phyloP scores from a whole-genome alignment of 1,284 basidiomycete species.

The Ceratobasidium sp. region DNA sequence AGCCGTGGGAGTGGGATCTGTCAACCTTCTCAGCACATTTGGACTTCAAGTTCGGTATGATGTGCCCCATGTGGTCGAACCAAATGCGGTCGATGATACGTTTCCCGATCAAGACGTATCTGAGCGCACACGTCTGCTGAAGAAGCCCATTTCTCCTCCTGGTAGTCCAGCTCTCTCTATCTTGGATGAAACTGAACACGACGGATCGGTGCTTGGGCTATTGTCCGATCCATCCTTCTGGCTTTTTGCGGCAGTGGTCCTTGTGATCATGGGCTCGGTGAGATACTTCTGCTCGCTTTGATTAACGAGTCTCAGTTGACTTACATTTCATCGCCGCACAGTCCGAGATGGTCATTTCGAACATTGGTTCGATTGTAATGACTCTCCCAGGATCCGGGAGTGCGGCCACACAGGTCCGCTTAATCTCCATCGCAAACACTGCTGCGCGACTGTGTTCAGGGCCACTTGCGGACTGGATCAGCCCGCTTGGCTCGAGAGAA shows the following conservation, averaged over 20 bases:
- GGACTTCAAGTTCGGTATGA: slow-evolving; percentile 54
- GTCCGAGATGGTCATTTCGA: slow-evolving; percentile 84
- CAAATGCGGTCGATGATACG: slow-evolving; percentile 1
- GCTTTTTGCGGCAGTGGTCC: slow-evolving; percentile 59
- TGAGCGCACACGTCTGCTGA: slow-evolving; percentile 54
- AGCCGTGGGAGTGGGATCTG: slow-evolving; percentile 62
- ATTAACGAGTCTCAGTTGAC: background rate
- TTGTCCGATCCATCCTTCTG: slow-evolving; percentile 70
- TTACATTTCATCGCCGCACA: slow-evolving; percentile 49
- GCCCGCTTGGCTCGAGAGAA: slow-evolving; percentile 56
- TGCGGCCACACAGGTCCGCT: slow-evolving; percentile 68
- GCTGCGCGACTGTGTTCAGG: slow-evolving; percentile 74
- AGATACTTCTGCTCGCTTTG: slow-evolving; percentile 24
- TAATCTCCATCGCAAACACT: slow-evolving; percentile 75
- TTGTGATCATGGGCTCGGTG: slow-evolving; percentile 64
- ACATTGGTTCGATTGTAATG: slow-evolving; percentile 77
- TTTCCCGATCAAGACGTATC: slow-evolving; percentile 16
- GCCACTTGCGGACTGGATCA: slow-evolving; percentile 72
- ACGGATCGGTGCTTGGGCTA: slow-evolving; percentile 58
- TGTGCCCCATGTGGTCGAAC: slow-evolving; percentile 7
- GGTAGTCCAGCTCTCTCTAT: slow-evolving; percentile 30
- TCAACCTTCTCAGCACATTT: slow-evolving; percentile 66
- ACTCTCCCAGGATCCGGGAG: slow-evolving; percentile 61
- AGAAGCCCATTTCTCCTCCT: slow-evolving; percentile 58
- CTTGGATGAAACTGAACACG: slow-evolving; percentile 33